A percentile compares a stretch with the other conserved stretches of the same genome.
Conservation (phyloP, 805 yeast species). For the Ogataea nakhonphanomensis region DNA sequence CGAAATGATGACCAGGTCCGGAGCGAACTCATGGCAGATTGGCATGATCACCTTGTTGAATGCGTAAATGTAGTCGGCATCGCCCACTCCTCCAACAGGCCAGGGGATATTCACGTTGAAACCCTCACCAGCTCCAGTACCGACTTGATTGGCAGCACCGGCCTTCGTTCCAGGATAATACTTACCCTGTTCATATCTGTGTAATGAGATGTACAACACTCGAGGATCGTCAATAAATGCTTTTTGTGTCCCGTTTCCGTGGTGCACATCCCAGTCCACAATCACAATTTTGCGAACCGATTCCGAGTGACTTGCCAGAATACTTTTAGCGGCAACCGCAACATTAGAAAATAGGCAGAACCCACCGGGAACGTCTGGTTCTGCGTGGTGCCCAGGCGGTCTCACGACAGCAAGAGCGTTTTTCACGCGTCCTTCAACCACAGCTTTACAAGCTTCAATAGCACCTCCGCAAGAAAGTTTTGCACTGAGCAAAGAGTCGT, state of each 20-base stretch:
- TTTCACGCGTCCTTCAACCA: constrained; percentile 86
- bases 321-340: constrained; percentile 91
- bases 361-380: constrained; percentile 96
- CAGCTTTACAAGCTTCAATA: constrained; percentile 94
- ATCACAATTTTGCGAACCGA: constrained; percentile 79
- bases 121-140: constrained; percentile 86
- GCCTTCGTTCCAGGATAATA: constrained; percentile 93
- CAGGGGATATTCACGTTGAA: constrained; percentile 89
- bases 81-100: constrained; percentile 89
- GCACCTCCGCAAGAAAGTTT: constrained; percentile 95
- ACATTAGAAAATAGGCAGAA: constrained; percentile 95
- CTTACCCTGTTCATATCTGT: constrained; percentile 86
- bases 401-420: constrained; percentile 93
- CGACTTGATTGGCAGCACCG: constrained; percentile 78
- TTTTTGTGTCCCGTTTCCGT: constrained; percentile 97
- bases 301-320: constrained; percentile 81
- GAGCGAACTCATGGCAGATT: constrained; percentile 80
- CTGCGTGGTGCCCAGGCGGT: constrained; percentile 99
- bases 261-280: constrained; percentile 98
- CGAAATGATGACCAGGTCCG: constrained; percentile 88
- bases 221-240: constrained; percentile 87
- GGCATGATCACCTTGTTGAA: constrained; percentile 86
- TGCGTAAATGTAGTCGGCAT: constrained; percentile 93
- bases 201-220: constrained; percentile 86
- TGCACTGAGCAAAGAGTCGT: constrained; percentile 84